These are phyloP conservation scores for Uronychia binucleata DNA, from an alignment of 73 alveolate species.

Conservation along the genomic window DNA sequence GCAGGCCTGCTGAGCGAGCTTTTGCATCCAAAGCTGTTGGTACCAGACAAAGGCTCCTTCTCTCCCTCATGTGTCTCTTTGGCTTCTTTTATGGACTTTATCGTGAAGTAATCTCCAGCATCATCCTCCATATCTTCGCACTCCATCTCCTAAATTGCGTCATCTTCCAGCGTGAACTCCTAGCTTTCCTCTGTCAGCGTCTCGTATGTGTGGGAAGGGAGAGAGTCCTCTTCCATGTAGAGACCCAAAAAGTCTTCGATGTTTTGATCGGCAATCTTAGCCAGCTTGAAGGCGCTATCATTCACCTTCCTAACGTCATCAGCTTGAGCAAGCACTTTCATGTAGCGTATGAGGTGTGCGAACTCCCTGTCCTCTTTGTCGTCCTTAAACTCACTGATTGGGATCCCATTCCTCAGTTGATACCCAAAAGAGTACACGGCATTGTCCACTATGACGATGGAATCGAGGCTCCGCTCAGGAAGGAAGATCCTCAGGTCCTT, in stretches of 20 bases:
- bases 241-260: background rate
- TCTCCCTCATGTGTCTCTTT: too few species aligned
- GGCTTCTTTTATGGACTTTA: too few species aligned
- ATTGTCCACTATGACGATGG: slow-evolving; percentile 40
- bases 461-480: slow-evolving; percentile 12
- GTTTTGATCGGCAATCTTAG: background rate
- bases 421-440: slow-evolving; percentile 61
- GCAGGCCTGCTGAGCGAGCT: too few species aligned
- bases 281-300: background rate
- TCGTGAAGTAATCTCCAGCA: too few species aligned
- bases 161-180: too few species aligned
- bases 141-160: too few species aligned
- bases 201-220: too few species aligned
- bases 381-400: slow-evolving; percentile 63
- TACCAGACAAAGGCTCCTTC: too few species aligned
- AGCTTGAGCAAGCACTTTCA: slow-evolving; percentile 5
- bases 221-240: too few species aligned
- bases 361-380: slow-evolving; percentile 65
- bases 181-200: too few species aligned
- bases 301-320: background rate
- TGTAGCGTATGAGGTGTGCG: slow-evolving; percentile 1
- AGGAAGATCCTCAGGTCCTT: slow-evolving; percentile 47
- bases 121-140: too few species aligned
- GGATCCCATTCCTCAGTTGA: slow-evolving; percentile 75
- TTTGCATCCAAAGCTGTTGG: too few species aligned